phyloP scores from a whole-genome alignment of 345 rosid genomes.

The Limnanthes douglasii region DNA sequence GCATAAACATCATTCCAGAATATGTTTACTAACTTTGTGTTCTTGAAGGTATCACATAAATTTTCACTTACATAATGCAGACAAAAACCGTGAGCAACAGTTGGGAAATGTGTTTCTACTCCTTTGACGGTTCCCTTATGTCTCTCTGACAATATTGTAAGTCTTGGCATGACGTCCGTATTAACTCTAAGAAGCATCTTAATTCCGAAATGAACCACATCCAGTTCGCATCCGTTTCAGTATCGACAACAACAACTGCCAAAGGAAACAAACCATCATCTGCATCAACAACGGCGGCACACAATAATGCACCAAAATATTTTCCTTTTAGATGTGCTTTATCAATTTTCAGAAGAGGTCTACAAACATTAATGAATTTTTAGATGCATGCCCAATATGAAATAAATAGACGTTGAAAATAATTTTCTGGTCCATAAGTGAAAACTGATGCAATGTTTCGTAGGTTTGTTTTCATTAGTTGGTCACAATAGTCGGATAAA shows the following conservation, averaged over 20 bases:
- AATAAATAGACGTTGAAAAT: constrained; percentile 89
- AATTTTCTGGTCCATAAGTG: constrained; percentile 72
- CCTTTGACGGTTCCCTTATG: constrained; percentile 74
- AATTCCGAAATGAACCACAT: constrained; percentile 95
- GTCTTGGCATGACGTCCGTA: constrained; percentile 91
- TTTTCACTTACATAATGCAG: constrained; percentile 77
- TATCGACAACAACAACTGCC: constrained; percentile 80
- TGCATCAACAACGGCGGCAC: constrained; percentile 95
- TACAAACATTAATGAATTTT: constrained; percentile 76
- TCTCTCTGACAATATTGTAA: constrained; percentile 94
- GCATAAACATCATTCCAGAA: constrained; percentile 97
- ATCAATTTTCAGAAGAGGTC: constrained; percentile 93
- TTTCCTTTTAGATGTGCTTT: constrained; percentile 89
- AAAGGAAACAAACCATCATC: constrained; percentile 75
- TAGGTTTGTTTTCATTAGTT: constrained; percentile 60
- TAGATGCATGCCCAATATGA: constrained; percentile 84
- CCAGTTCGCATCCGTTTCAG: constrained; percentile 86
- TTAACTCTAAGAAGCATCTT: constrained; percentile 87
- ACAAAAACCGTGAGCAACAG: constrained; percentile 88
- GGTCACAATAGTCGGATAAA: constrained; percentile 88
- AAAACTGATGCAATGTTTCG: constrained; percentile 90
- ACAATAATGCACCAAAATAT: constrained; percentile 69
- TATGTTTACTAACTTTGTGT: constrained; percentile 76
- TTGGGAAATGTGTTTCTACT: constrained; percentile 93
- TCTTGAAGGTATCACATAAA: constrained; percentile 89